phyloP scores from a whole-genome alignment of 192 early-diverging fungal species.

The Backusella parvicylindrica region DNA sequence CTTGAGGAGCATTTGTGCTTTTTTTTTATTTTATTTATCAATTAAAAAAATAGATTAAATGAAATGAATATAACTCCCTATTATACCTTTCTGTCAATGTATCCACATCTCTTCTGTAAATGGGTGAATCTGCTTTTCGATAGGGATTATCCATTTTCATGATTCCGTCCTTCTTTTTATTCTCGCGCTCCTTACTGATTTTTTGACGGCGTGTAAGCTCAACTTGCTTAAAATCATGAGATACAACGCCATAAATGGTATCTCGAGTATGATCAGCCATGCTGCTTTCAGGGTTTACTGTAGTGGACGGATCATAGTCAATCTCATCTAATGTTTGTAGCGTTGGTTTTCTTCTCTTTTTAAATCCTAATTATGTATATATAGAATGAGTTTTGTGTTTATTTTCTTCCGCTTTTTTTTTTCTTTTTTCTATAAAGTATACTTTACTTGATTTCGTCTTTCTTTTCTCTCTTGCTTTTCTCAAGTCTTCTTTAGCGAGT shows the following conservation, averaged over 20 bases:
- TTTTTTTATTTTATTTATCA: no score
- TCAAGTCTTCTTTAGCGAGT: background rate
- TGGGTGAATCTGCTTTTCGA: background rate
- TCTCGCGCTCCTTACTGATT: background rate
- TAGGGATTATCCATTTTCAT: background rate
- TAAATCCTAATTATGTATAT: background rate
- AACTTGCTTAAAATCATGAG: constrained; percentile 20
- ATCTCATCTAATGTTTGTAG: constrained; percentile 22
- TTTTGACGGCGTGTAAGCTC: background rate
- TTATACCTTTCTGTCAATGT: background rate
- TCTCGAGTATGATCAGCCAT: constrained; percentile 25
- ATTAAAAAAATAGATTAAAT: no score
- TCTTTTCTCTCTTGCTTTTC: background rate
- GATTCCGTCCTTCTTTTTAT: background rate
- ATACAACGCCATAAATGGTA: constrained; percentile 18
- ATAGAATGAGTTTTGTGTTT: background rate
- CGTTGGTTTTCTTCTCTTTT: background rate
- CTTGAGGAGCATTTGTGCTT: constrained; percentile 26
- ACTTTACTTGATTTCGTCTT: background rate
- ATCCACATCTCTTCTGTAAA: background rate
- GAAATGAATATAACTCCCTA: no score
- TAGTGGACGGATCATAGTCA: background rate
- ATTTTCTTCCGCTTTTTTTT: background rate
- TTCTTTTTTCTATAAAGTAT: background rate
- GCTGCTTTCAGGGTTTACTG: constrained; percentile 10